Evolutionary conservation across 169 alveolate genomes (phyloP), one percentile per base, ranked within the genome.

Genomic region (Plasmodium berghei): DNA sequence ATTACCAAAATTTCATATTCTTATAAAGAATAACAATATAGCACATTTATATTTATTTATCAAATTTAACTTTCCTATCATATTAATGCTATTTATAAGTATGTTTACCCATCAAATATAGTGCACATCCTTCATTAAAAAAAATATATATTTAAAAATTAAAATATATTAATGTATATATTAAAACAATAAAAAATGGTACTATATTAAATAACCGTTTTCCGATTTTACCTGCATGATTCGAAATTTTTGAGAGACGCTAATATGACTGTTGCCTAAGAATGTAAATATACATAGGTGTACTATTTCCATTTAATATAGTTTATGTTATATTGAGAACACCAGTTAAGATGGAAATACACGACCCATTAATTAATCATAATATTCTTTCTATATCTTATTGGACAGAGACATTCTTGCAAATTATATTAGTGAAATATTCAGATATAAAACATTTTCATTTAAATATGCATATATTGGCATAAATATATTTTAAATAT

Each of bases 221-320:
- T 58, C 18, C 20, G 26, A 28, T 22, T 64, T 24, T 77, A 77
- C 89, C 77, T 77, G 77, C 89, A 77, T 40, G 80, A 58, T 54
- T 74, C 77, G 69, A 77, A 77, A 58, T 77, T 77, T 64, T 77
- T 77, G 24, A 77, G 89, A 49, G 89, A 49, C 26, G 89, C 89
- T 56, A 77, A 77, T 40, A 77, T 77, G 59, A 77, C 89, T 66
- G 89, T 58, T 58, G 77, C 89, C 89, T 77, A 59, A 46, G 42
- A 45, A 12, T 18, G 20, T 18, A 75, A 64, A 34, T 42, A 5
- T 18, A 70, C 6, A 59, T 26, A 24, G 64, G 48, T 24, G 2
- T 10, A 1, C 40, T 46, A 54, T 16, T 28, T 4, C n/a, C 22
- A 34, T 34, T 34, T 34, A 34, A 8, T 34, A 34, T 34, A 34